These are phyloP conservation scores for Tetrapisispora phaffii DNA, from an alignment of 805 yeast species.

Conservation along the genomic window DNA sequence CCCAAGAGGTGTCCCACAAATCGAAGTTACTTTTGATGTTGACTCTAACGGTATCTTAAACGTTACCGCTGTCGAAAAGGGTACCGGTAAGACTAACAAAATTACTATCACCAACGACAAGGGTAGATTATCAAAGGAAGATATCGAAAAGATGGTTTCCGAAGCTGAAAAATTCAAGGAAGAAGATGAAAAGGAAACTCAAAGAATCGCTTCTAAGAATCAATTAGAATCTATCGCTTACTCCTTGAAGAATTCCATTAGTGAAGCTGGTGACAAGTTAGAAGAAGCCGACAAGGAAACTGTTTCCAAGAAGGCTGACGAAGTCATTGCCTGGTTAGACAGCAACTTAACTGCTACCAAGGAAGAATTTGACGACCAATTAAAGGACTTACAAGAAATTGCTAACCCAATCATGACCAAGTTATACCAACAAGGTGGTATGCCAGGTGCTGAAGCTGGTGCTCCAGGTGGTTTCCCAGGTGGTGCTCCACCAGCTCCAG, in stretches of 20 bases:
- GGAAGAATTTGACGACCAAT: slow-evolving; percentile 87
- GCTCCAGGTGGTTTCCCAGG: slow-evolving; percentile 54
- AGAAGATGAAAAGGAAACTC: slow-evolving; percentile 90
- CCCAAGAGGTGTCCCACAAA: slow-evolving; percentile 98
- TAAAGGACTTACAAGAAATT: slow-evolving; percentile 92
- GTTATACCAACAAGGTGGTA: slow-evolving; percentile 88
- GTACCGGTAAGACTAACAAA: slow-evolving; percentile 95
- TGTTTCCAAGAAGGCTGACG: slow-evolving; percentile 74
- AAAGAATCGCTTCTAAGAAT: slow-evolving; percentile 89
- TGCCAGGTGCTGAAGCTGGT: slow-evolving; percentile 50
- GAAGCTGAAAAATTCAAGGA: slow-evolving; percentile 98
- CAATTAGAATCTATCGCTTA: slow-evolving; percentile 93
- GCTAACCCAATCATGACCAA: slow-evolving; percentile 96
- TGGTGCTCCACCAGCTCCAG: slow-evolving; percentile 54
- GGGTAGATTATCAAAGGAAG: slow-evolving; percentile 97
- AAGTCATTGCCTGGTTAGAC: slow-evolving; percentile 86
- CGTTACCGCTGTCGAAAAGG: slow-evolving; percentile 95
- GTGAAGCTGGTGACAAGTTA: slow-evolving; percentile 74
- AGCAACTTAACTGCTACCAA: slow-evolving; percentile 82
- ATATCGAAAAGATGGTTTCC: slow-evolving; percentile 92
- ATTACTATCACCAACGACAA: slow-evolving; percentile 97
- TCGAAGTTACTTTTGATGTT: slow-evolving; percentile 93
- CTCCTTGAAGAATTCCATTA: slow-evolving; percentile 76
- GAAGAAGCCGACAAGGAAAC: slow-evolving; percentile 63
- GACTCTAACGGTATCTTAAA: slow-evolving; percentile 97